Evolutionary conservation across 2,329 filamentous ascomycete genomes (phyloP).

Genomic region (Fusarium sp.): DNA sequence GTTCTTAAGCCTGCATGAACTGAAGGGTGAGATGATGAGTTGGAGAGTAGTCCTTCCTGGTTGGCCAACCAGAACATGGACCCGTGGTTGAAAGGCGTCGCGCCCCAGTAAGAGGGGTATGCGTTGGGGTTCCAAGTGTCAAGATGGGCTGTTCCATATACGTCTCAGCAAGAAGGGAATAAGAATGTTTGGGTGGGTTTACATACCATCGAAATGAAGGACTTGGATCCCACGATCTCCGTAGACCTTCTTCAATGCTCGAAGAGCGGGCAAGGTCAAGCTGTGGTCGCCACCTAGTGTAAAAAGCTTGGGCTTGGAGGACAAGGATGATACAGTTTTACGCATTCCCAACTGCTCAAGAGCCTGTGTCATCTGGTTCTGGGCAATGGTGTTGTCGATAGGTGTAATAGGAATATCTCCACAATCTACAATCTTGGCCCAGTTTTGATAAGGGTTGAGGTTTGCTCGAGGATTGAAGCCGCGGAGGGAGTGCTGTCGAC

Average conservation of each 20-base stretch:
- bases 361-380: conserved; percentile 85
- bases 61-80: conserved; percentile 92
- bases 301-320: conserved; percentile 66
- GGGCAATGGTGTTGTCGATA: conserved; percentile 84
- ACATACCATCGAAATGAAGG: conserved; percentile 73
- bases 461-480: conserved; percentile 83
- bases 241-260: conserved; percentile 72
- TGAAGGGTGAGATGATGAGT: conserved; percentile 73
- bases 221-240: conserved; percentile 70
- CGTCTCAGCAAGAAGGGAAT: not conserved
- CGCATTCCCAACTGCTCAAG: conserved; percentile 73
- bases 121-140: conserved; percentile 88
- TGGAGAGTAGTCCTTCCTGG: conserved; percentile 81
- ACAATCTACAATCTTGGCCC: conserved; percentile 86
- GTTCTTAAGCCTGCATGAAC: conserved; percentile 89
- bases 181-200: not conserved
- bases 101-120: conserved; percentile 80
- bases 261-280: conserved; percentile 74
- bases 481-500: conserved; percentile 81
- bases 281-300: conserved; percentile 81
- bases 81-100: conserved; percentile 80
- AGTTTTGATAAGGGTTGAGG: conserved; percentile 85
- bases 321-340: conserved; percentile 51
- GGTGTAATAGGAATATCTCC: conserved; percentile 90
- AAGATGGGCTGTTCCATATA: conserved; percentile 65